phyloP scores from a whole-genome alignment of 139 green algal species.

The Chlamydomonas applanata region DNA sequence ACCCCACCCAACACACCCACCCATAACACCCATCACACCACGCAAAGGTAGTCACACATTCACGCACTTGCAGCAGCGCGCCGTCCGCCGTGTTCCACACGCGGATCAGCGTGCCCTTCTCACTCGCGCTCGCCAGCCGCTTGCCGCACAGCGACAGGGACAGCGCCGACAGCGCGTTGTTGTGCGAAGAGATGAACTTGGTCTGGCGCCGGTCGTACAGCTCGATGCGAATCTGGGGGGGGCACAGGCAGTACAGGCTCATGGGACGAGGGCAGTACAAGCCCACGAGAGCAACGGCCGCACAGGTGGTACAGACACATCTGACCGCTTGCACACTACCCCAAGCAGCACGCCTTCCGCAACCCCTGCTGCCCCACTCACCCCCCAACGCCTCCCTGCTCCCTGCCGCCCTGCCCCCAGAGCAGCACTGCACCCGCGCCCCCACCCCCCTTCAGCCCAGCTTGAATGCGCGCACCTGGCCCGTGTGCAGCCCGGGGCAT shows the following conservation, averaged over 20 bases:
- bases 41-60: too few relatives aligned
- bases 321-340: neutral
- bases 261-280: neutral
- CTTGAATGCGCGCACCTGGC: conserved; percentile 85
- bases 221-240: conserved; percentile 86
- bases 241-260: too few relatives aligned
- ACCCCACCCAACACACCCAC: neutral
- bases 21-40: neutral
- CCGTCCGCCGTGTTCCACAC: conserved; percentile 87
- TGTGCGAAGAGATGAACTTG: conserved; percentile 90
- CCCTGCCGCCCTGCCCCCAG: too few relatives aligned
- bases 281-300: neutral
- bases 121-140: conserved; percentile 85
- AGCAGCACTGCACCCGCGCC: too few relatives aligned
- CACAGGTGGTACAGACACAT: neutral
- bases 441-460: too few relatives aligned
- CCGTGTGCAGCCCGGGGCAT: conserved; percentile 87
- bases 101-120: conserved; percentile 88
- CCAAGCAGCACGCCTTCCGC: neutral
- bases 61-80: conserved; percentile 66
- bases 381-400: too few relatives aligned
- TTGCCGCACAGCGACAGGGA: conserved; percentile 72
- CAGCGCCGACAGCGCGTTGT: conserved; percentile 73
- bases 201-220: conserved; percentile 87
- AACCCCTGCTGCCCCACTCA: neutral